Evolutionary conservation across 345 rosid genomes (phyloP).

Genomic region (Dimocarpus longan): DNA sequence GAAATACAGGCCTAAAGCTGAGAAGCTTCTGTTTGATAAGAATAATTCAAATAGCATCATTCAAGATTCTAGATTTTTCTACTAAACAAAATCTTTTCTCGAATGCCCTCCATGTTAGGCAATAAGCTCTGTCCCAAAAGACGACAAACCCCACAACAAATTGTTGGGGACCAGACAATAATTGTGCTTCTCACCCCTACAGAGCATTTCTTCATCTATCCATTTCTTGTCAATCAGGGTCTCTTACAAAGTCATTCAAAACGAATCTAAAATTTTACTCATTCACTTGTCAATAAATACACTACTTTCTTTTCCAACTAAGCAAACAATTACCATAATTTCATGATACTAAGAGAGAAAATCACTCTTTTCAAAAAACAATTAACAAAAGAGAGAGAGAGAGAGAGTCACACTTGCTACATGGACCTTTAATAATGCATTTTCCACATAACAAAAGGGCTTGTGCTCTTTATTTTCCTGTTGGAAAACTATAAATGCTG

Average conservation of each 20-base stretch:
- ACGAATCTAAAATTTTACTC: not conserved
- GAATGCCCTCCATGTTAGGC: not conserved
- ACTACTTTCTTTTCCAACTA: not conserved
- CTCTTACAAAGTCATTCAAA: slow-evolving; percentile 2
- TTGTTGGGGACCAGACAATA: not conserved
- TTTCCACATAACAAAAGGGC: not conserved
- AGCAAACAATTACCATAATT: not conserved
- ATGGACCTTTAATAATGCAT: not conserved
- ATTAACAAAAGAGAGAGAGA: not conserved
- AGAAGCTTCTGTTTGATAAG: not conserved
- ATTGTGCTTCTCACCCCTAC: not conserved
- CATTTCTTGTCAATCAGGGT: slow-evolving; percentile 1
- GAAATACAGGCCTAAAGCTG: not conserved
- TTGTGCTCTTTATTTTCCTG: not conserved
- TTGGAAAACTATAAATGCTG: not conserved
- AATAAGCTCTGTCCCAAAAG: not conserved
- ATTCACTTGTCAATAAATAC: not conserved
- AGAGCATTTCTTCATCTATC: not conserved
- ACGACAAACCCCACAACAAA: not conserved
- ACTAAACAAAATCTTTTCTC: not conserved
- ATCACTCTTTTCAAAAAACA: not conserved
- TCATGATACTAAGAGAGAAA: not conserved
- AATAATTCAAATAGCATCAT: not conserved
- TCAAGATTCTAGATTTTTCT: not conserved
- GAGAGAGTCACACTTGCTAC: not conserved